Base-by-base conservation (phyloP, 768 basidiomycete species). In the Psilocybe sp. region DNA sequence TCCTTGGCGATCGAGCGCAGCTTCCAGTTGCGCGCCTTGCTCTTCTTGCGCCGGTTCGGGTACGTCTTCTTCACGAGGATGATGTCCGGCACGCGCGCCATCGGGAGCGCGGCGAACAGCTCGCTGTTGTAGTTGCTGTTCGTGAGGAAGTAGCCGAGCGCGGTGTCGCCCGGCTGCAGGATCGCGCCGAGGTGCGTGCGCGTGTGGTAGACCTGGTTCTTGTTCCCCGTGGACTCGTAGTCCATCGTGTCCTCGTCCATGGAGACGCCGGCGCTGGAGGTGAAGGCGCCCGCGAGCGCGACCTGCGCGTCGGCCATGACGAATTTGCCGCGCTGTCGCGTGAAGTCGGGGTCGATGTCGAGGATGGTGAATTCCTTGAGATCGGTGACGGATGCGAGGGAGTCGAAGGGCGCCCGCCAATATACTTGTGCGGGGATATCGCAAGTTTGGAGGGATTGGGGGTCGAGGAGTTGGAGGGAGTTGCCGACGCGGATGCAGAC, bases 41-140 rank as follows among this genome's bases (percentile, higher is more conserved):
- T 84, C 80, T 97, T 98, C 78, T 96, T 97, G 51, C 95, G 70
- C 32, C 93, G 74, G 69, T 92, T 90, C 43, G 94, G 96, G 69
- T 98, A 98, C 42, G 91, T 80, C 77, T 99, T 98, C 75, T 91
- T 90, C 53, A 97, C 87, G 13, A 99, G 82, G 32, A 99, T 81
- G 55, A 97, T 84, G 60, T 98, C 94, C 2, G 96, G 97, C 47
- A 96, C 76, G 35, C 87, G 81, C 15, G 78, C 76, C 19, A 72
- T 53, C 1, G 80, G 76, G 18, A 97, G 74, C 23, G 76, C 68
- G 5, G 91, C 82, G 61, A 87, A 98, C 49, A 85, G 84, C 50
- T 89, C 84, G 50, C 88, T 91, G 76, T 98, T 99, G 78, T 87
- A 97, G 73, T 99, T 99, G 53, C 87, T 73, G 51, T 89, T 84